These are phyloP conservation scores for Sedum album DNA, from an alignment of 164 flowering plant genomes.

Conservation along the genomic window DNA sequence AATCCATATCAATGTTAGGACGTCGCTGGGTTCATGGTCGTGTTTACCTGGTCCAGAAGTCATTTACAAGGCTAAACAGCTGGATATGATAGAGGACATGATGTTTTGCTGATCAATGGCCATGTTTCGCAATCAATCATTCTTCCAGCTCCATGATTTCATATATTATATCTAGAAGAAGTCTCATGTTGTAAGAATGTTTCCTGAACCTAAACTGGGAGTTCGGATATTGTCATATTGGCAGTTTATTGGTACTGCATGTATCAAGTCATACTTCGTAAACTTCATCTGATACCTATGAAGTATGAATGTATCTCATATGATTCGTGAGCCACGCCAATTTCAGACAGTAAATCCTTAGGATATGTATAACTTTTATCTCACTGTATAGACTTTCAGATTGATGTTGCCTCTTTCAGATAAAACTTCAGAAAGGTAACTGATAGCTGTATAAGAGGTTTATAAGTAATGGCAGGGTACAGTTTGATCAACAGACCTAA, in stretches of 20 bases:
- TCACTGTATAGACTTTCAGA: neutral
- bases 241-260: neutral
- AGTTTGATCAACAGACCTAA: neutral
- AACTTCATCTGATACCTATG: neutral
- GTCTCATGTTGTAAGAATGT: neutral
- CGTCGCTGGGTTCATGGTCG: constrained; percentile 88
- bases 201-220: neutral
- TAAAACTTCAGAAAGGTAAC: neutral
- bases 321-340: too few species aligned
- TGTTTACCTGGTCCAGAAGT: constrained; percentile 41
- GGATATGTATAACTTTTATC: neutral
- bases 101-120: neutral
- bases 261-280: neutral
- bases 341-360: too few species aligned
- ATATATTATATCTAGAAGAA: neutral
- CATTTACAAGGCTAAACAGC: neutral
- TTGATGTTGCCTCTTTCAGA: too few species aligned
- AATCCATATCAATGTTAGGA: constrained; percentile 41
- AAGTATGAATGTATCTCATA: neutral
- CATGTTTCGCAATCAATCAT: neutral
- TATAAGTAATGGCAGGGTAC: neutral
- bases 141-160: neutral
- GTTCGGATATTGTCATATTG: neutral
- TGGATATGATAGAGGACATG: neutral
- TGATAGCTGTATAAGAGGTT: neutral